phyloP scores from a whole-genome alignment of 2,329 filamentous ascomycete genomes.

The Pseudocercospora vitis region DNA sequence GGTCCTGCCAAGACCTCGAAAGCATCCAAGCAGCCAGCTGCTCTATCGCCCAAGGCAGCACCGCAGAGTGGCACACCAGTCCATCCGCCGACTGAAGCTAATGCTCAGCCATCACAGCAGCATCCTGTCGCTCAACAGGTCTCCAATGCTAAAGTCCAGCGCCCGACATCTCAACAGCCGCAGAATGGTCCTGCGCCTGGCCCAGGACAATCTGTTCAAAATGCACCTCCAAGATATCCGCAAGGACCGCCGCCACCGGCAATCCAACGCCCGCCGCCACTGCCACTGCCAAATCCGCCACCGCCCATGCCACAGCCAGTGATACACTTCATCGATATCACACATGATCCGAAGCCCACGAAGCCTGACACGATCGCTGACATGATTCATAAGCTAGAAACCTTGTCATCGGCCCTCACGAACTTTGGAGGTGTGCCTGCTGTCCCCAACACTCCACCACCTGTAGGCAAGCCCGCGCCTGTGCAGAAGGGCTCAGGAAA shows the following conservation, averaged over 20 bases:
- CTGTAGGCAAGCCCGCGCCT: slow-evolving; percentile 5
- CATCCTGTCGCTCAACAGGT: slow-evolving; percentile 1
- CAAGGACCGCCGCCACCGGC: slow-evolving; percentile 9
- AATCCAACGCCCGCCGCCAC: slow-evolving; percentile 13
- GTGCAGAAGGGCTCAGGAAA: background rate
- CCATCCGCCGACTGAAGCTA: background rate
- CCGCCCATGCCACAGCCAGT: slow-evolving; percentile 21
- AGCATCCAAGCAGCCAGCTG: slow-evolving; percentile 7
- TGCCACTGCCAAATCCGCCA: slow-evolving; percentile 13
- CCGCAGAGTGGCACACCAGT: background rate
- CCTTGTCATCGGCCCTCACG: slow-evolving; percentile 30
- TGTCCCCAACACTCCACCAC: slow-evolving; percentile 20
- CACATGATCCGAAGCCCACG: slow-evolving; percentile 19
- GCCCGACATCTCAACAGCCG: background rate
- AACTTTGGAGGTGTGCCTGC: slow-evolving; percentile 33
- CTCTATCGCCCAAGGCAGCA: slow-evolving; percentile 5
- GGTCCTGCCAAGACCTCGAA: slow-evolving; percentile 12
- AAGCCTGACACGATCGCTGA: slow-evolving; percentile 26
- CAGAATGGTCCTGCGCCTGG: background rate
- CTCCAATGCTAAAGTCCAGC: slow-evolving; percentile 4
- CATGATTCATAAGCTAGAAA: slow-evolving; percentile 32
- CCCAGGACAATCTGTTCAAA: slow-evolving; percentile 3
- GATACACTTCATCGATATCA: slow-evolving; percentile 27
- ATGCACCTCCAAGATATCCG: slow-evolving; percentile 11
- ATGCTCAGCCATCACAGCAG: background rate